phyloP scores from a whole-genome alignment of 2,329 filamentous ascomycete genomes.

The Fusarium sp. region DNA sequence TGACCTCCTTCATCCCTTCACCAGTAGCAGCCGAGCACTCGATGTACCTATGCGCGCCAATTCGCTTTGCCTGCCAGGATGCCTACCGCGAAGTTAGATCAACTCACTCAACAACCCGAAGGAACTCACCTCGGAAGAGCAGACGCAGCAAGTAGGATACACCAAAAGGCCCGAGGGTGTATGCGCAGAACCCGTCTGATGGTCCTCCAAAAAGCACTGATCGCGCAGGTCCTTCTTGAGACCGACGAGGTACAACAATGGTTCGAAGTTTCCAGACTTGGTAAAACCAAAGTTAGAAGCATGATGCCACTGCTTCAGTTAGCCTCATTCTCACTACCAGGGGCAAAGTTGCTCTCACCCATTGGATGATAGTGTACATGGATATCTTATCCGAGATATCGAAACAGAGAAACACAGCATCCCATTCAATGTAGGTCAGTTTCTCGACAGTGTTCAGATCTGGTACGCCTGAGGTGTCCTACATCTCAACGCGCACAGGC shows the following conservation, averaged over 20 bases:
- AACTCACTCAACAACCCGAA: too few species aligned
- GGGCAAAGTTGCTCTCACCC: conserved; percentile 47
- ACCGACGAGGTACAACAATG: conserved; percentile 53
- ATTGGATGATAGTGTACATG: conserved; percentile 54
- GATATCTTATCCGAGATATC: conserved; percentile 55
- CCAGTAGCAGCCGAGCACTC: conserved; percentile 58
- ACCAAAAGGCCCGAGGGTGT: conserved; percentile 26
- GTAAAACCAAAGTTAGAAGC: conserved; percentile 50
- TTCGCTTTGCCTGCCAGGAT: conserved; percentile 51
- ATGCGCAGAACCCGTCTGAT: conserved; percentile 22
- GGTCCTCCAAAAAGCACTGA: conserved; percentile 45
- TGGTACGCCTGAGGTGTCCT: conserved; percentile 59
- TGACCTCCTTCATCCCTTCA: conserved; percentile 52
- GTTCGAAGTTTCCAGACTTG: conserved; percentile 31
- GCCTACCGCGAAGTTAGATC: conserved; percentile 47
- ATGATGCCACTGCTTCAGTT: conserved; percentile 50
- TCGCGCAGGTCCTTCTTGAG: conserved; percentile 54
- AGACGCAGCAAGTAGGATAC: conserved; percentile 52
- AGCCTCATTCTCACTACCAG: background rate
- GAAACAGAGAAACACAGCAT: conserved; percentile 58
- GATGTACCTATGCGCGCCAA: conserved; percentile 51
- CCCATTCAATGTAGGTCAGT: conserved; percentile 56
- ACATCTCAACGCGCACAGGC: conserved; percentile 54
- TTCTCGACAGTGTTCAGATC: conserved; percentile 55
- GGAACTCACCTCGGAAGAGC: conserved; percentile 48